These are phyloP conservation scores for Lentinula aciculospora DNA, from an alignment of 768 basidiomycete species.

Conservation along the genomic window DNA sequence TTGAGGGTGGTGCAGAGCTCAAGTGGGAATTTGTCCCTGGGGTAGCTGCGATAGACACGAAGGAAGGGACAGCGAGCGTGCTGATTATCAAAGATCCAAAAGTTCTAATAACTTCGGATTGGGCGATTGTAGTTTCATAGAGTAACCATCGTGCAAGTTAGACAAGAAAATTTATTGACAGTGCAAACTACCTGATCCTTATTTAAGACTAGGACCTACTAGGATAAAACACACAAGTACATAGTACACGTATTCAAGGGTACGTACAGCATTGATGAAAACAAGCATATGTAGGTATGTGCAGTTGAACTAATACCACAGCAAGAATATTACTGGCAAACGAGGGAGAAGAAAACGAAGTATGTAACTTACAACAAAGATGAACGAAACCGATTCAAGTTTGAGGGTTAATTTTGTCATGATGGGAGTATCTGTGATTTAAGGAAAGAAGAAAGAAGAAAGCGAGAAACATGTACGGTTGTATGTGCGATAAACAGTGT, in stretches of 20 bases:
- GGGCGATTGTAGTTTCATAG: conserved; percentile 42
- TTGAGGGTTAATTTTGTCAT: not conserved
- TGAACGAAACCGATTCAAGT: not conserved
- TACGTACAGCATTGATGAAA: not conserved
- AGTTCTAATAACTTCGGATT: conserved; percentile 52
- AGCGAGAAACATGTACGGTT: not conserved
- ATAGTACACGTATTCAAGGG: too few relatives aligned
- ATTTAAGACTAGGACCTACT: too few relatives aligned
- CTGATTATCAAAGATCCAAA: conserved; percentile 76
- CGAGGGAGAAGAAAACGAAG: not conserved
- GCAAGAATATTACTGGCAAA: not conserved
- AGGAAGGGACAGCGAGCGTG: conserved; percentile 61
- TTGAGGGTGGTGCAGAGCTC: conserved; percentile 42
- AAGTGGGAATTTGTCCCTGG: conserved; percentile 69
- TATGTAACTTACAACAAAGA: not conserved
- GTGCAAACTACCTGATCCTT: not conserved
- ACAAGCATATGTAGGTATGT: not conserved
- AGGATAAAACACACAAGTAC: too few relatives aligned
- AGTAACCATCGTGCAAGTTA: too few relatives aligned
- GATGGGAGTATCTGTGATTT: not conserved
- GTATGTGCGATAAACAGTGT: not conserved
- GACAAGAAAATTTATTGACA: not conserved
- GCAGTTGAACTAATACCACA: not conserved
- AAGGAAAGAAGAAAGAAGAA: not conserved
- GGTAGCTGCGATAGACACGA: conserved; percentile 45